Percentiles rank a stretch among this genome's conserved stretches.
Conservation (phyloP, 2,329 filamentous ascomycete genomes). For the Elsinoe fawcettii region DNA sequence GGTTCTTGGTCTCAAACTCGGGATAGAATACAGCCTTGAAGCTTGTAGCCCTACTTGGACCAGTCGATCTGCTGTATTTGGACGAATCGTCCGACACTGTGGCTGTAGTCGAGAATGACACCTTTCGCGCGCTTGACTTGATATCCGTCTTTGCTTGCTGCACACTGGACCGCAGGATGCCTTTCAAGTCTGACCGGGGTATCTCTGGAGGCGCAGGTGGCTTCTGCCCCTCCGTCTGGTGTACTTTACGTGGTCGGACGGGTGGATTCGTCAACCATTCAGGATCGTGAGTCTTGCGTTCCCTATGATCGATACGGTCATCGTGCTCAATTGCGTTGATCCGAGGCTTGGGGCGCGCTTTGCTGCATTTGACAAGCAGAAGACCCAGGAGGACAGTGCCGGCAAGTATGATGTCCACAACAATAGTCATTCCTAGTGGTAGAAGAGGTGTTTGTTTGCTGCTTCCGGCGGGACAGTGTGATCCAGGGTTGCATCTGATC, state of each 20-base stretch:
- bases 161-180: neutral
- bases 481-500: constrained; percentile 41
- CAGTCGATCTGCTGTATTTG: constrained; percentile 8
- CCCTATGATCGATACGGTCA: constrained; percentile 19
- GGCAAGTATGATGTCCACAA: constrained; percentile 38
- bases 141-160: neutral
- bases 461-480: constrained; percentile 41
- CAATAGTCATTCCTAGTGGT: constrained; percentile 37
- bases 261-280: constrained; percentile 30
- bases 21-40: constrained; percentile 4
- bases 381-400: constrained; percentile 31
- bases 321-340: constrained; percentile 17
- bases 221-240: constrained; percentile 12
- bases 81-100: neutral
- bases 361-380: constrained; percentile 32
- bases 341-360: constrained; percentile 20
- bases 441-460: constrained; percentile 37
- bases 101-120: neutral
- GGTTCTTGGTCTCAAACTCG: neutral
- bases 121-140: neutral
- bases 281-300: constrained; percentile 24
- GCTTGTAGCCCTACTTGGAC: constrained; percentile 1
- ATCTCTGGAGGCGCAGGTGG: constrained; percentile 2
- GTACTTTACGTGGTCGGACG: constrained; percentile 19
- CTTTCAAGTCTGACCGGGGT: neutral